Base-by-base conservation (phyloP, 306 rosid genomes). In the Vigna unguiculata region DNA sequence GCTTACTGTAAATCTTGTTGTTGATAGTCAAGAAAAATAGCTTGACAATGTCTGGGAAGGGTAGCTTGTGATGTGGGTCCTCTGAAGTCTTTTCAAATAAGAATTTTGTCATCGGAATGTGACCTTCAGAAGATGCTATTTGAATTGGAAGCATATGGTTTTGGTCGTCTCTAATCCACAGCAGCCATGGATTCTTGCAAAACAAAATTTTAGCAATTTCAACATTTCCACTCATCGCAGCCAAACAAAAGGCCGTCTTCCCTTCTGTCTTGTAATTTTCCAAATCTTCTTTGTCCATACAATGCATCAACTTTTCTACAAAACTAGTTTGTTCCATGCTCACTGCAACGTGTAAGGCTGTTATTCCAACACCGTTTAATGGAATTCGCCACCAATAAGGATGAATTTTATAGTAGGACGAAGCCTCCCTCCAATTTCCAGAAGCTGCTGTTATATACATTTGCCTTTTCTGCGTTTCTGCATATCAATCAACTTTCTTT, bases 111-210 rank as follows among this genome's bases (percentile, higher is more conserved):
- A 62, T 61, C 2, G 1, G 25, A 48, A 8, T 4, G 59, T 75
- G 79, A 1, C 79, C 79, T 13, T 72, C 43, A 41, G 58, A 62
- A 12, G 79, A 48, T 48, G 79, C 72, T 34, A 75, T 62, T 48
- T 75, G 72, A 62, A 75, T 75, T 48, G 79, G 79, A 0, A 75
- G 15, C 24, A 62, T 32, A 6, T 58, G 3, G 7, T 73, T 17
- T 1, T 59, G 30, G 2, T 57, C 69, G 2, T 57, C 69, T 59
- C 28, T 73, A 25, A 58, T 73, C 20, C 46, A 73, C 6, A 59
- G 4, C 46, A 73, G n/a, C 30, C 1, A 14, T 58, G 20, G 30
- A 19, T 73, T 73, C 69, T 59, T 62, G 48, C 3, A 7, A 13
- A 65, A 14, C 5, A 75, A 46, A 48, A 62, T 21, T 20, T 4